Percentiles rank a stretch among this genome's conserved stretches.
These are phyloP conservation scores for Bacterosira constricta DNA, from an alignment of 108 stramenopile species.

Conservation along the genomic window DNA sequence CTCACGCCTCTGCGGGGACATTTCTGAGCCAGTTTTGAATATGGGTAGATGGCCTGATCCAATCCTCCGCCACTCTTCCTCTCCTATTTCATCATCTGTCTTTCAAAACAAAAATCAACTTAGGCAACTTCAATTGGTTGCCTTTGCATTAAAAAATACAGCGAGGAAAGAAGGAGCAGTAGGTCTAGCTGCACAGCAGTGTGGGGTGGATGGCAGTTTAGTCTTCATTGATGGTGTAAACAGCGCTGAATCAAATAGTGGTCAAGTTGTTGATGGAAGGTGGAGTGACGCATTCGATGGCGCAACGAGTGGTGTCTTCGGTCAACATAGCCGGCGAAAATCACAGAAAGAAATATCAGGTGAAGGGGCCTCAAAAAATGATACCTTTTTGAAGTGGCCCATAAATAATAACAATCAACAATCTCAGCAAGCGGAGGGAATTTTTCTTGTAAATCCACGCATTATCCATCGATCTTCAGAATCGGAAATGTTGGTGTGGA, in stretches of 20 bases:
- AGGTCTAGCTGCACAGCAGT: conserved; percentile 87
- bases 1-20: background rate
- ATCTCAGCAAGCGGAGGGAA: background rate
- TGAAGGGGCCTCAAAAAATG: background rate
- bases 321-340: background rate
- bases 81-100: conserved; percentile 27
- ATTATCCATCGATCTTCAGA: conserved; percentile 75
- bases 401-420: background rate
- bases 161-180: conserved; percentile 67
- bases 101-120: conserved; percentile 7
- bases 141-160: conserved; percentile 55
- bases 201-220: conserved; percentile 78
- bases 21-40: conserved; percentile 12
- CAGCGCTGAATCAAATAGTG: background rate
- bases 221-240: conserved; percentile 55
- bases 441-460: conserved; percentile 74
- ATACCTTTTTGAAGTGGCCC: background rate
- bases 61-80: conserved; percentile 60
- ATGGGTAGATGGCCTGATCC: conserved; percentile 89
- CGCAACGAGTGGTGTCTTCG: background rate
- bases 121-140: conserved; percentile 28
- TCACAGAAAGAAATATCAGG: conserved; percentile 2
- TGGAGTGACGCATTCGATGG: no score
- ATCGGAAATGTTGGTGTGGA: conserved; percentile 75
- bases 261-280: conserved; percentile 7